Percentiles rank a stretch among this genome's conserved stretches.
phyloP scores from a whole-genome alignment of 257 asterid genomes.

The Euphrasia confusa region DNA sequence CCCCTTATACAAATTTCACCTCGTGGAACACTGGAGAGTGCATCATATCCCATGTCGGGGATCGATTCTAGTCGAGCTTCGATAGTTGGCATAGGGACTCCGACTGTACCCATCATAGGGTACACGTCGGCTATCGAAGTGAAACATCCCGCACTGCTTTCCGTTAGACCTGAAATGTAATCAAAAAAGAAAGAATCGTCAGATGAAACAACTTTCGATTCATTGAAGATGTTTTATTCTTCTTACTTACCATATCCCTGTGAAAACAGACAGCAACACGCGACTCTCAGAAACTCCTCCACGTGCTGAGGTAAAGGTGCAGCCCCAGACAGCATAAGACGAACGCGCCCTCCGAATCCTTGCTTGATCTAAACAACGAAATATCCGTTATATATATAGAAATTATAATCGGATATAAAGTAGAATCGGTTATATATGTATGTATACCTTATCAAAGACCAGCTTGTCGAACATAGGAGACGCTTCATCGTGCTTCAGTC shows the following conservation, averaged over 20 bases:
- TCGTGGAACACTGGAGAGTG: constrained; percentile 60
- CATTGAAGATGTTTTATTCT: too few relatives aligned
- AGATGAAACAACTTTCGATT: too few relatives aligned
- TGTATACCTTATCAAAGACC: constrained; percentile 67
- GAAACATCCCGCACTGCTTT: constrained; percentile 77
- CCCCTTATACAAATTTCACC: constrained; percentile 92
- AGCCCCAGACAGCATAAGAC: constrained; percentile 85
- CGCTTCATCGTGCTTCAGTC: constrained; percentile 77
- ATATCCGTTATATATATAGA: too few relatives aligned
- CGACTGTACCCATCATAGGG: constrained; percentile 84
- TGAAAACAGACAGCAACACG: constrained; percentile 72
- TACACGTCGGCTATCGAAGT: constrained; percentile 68
- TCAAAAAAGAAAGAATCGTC: background rate
- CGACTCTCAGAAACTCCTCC: constrained; percentile 86
- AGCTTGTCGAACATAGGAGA: constrained; percentile 78
- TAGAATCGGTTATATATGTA: background rate
- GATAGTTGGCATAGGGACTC: constrained; percentile 80
- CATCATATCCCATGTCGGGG: constrained; percentile 95
- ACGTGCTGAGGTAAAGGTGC: constrained; percentile 85
- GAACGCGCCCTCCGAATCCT: constrained; percentile 94
- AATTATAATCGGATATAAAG: background rate
- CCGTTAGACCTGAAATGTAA: constrained; percentile 73
- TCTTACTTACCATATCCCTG: constrained; percentile 76
- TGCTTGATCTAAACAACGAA: constrained; percentile 52
- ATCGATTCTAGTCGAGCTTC: constrained; percentile 90